Percentiles rank a stretch among this genome's conserved stretches.
These are phyloP conservation scores for Xylaria cubensis DNA, from an alignment of 495 filamentous ascomycete species.

Conservation along the genomic window DNA sequence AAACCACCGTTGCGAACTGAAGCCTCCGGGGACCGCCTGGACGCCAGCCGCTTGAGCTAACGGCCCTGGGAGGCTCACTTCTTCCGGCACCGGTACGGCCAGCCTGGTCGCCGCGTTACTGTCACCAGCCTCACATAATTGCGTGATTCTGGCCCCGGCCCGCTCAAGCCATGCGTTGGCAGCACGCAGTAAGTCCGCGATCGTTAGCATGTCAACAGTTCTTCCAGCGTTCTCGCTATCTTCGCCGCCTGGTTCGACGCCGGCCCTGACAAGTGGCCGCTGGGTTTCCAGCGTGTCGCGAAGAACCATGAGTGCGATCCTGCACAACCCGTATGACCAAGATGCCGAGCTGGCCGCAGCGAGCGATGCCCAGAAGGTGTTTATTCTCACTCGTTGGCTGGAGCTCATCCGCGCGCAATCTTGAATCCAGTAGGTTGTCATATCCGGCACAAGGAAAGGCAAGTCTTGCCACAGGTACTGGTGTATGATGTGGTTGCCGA, in stretches of 20 bases:
- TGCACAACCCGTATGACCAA: slow-evolving; percentile 28
- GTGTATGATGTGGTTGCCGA: slow-evolving; percentile 23
- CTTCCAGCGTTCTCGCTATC: slow-evolving; percentile 29
- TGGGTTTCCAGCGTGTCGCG: slow-evolving; percentile 31
- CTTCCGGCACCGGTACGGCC: slow-evolving; percentile 23
- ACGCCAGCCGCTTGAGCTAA: slow-evolving; percentile 25
- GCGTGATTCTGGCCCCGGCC: slow-evolving; percentile 27
- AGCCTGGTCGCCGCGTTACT: not conserved
- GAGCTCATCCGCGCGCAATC: slow-evolving; percentile 29
- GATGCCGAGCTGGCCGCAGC: slow-evolving; percentile 24
- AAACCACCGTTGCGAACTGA: slow-evolving; percentile 32
- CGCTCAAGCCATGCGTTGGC: slow-evolving; percentile 29
- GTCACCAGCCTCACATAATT: slow-evolving; percentile 31
- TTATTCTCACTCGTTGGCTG: slow-evolving; percentile 27
- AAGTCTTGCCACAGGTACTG: slow-evolving; percentile 31
- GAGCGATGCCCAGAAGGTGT: slow-evolving; percentile 26
- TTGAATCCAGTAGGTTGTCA: slow-evolving; percentile 29
- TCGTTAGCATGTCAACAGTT: slow-evolving; percentile 27
- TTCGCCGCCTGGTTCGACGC: slow-evolving; percentile 24
- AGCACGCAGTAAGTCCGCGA: slow-evolving; percentile 30
- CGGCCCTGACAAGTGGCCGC: slow-evolving; percentile 22
- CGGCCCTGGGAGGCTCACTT: slow-evolving; percentile 24
- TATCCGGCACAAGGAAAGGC: slow-evolving; percentile 27
- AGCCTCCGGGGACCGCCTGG: slow-evolving; percentile 21
- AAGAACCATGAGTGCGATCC: slow-evolving; percentile 32